A percentile compares a stretch with the other conserved stretches of the same genome.
phyloP scores from a whole-genome alignment of 2,329 filamentous ascomycete species.

The Magnaporthiopsis rhizophila region DNA sequence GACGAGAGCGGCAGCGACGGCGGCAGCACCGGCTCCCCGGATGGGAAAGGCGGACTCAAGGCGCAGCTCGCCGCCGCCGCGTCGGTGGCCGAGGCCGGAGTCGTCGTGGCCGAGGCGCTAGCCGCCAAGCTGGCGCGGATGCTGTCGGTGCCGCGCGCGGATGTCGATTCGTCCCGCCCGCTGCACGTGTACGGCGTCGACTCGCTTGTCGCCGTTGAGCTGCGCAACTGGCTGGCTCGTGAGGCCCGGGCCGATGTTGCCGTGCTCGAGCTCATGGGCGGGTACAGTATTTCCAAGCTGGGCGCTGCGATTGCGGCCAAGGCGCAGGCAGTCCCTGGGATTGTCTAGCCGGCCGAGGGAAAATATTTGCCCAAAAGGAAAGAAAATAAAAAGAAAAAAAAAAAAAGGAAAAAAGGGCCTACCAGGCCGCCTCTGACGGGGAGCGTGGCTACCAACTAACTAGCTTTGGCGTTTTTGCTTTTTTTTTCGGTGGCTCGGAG shows the following conservation, averaged over 20 bases:
- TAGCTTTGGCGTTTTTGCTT: no score
- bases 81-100: conserved; percentile 8
- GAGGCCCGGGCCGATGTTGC: conserved; percentile 36
- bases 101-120: conserved; percentile 13
- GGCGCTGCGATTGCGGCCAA: not conserved
- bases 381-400: no score
- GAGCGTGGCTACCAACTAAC: no score
- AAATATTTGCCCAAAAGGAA: no score
- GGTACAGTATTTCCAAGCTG: not conserved
- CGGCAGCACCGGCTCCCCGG: not conserved
- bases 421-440: no score
- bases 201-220: conserved; percentile 42
- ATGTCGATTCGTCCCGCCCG: conserved; percentile 33
- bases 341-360: not conserved
- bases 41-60: not conserved
- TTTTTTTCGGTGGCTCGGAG: no score
- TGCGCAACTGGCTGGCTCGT: conserved; percentile 41
- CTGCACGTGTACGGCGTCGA: conserved; percentile 42
- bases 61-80: not conserved
- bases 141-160: conserved; percentile 17
- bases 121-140: conserved; percentile 13
- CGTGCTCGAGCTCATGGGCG: conserved; percentile 16
- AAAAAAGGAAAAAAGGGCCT: no score
- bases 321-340: not conserved
- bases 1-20: not conserved